Base-by-base conservation (phyloP, 163 green algal genomes). In the Picocystis sp. region DNA sequence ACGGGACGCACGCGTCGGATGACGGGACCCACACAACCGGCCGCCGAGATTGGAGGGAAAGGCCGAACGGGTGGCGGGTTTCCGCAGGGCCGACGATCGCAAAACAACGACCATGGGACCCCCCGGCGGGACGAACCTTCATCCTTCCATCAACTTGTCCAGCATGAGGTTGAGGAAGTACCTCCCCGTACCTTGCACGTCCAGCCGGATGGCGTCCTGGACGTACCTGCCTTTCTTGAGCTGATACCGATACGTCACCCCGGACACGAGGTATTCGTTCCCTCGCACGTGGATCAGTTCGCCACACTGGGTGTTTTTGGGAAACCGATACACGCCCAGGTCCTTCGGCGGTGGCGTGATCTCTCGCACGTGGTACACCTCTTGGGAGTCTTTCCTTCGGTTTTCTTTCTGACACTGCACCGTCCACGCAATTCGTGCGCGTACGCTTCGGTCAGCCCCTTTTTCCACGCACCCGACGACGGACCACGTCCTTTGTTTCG, bases 101-200 rank as follows among this genome's bases (percentile, higher is more conserved):
- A 19, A 19, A 19, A 19, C 17, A 19, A 19, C 17, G 17, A 38
- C 29, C 29, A 38, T 8, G 29, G 5, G 5, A 38, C 8, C 29
- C 29, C 5, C 29, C 29, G 17, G 8, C 29, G 5, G 29, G 29
- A 38, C 29, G 29, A 8, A 38, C 29, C 5, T 38, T 38, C 8
- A 65, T 42, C 8, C 38, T 25, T 65, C 17, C 22, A 65, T 19
- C 24, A 65, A 21, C 17, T 71, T 42, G 29, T 71, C 61, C 8
- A 65, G 58, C 17, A 51, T 70, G 45, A 65, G 42, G 21, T 65
- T 65, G 13, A 65, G 34, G 17, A 65, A 44, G 58, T 71, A 65
- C 42, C 58, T 43, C 2, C 58, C 57, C 24, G 60, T 56, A 22
- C 42, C 45, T 10, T 65, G 58, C 15, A 65, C 58, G 14, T 65